Conservation (phyloP, 1,284 basidiomycete species). For the Xerocomus minutiporus region DNA sequence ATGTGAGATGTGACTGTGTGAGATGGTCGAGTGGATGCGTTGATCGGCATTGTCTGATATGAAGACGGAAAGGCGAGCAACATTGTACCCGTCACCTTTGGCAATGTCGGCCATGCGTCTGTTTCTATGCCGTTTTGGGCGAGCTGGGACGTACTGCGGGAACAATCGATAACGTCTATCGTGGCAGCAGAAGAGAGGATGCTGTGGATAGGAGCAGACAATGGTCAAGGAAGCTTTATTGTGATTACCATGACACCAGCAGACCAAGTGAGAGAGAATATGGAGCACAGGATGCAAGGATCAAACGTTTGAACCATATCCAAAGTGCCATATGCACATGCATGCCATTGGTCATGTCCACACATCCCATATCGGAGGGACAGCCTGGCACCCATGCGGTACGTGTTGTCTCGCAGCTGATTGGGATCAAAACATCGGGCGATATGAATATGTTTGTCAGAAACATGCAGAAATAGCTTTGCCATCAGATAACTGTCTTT, state of each 20-base stretch:
- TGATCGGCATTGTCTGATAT: background rate
- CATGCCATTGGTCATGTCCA: background rate
- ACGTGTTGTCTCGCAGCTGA: background rate
- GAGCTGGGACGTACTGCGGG: background rate
- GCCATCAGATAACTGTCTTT: constrained; percentile 24
- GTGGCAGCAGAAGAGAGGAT: background rate
- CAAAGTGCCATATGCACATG: background rate
- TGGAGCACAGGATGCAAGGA: background rate
- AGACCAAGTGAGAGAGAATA: background rate
- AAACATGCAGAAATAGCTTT: constrained; percentile 17
- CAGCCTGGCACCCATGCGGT: constrained; percentile 18
- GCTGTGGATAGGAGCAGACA: background rate
- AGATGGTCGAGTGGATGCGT: background rate
- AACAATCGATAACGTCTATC: background rate
- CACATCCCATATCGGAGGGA: background rate
- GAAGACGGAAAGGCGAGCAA: background rate
- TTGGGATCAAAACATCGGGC: constrained; percentile 15
- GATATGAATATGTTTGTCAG: constrained; percentile 27
- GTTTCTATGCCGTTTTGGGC: background rate
- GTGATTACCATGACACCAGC: background rate
- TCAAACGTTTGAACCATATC: constrained; percentile 1
- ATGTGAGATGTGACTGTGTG: background rate
- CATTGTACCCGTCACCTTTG: background rate
- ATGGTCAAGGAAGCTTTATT: background rate
- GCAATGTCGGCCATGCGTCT: background rate